Evolutionary conservation across 169 alveolate genomes (phyloP), one percentile per base, ranked within the genome.

Genomic region (Cystoisospora suis): DNA sequence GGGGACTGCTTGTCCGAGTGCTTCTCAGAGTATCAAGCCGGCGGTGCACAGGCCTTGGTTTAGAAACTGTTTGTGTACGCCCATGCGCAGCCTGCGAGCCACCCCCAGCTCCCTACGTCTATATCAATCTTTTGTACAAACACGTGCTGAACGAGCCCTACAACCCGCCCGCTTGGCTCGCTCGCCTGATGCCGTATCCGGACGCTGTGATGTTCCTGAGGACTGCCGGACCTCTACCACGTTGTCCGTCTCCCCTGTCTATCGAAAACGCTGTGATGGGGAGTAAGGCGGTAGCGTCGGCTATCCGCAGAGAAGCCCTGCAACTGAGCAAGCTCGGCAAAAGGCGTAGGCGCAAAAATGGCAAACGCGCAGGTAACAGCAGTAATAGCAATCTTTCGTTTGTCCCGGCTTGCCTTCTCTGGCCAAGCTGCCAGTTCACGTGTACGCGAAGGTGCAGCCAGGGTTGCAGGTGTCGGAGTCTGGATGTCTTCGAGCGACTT

Each of bases 41-140:
- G n/a, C n/a, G n/a, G n/a, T n/a, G n/a, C n/a, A n/a, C n/a, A n/a
- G n/a, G n/a, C n/a, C n/a, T n/a, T n/a, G n/a, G n/a, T n/a, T n/a
- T n/a, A n/a, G n/a, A n/a, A n/a, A n/a, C n/a, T n/a, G n/a, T 65
- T n/a, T 15, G 79, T 65, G 12, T 65, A 15, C 47, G 49, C n/a
- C n/a, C n/a, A n/a, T n/a, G 59, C 44, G 79, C 90, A 83, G 90
- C 90, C 27, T 83, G 90, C 56, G 90, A 83, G 81, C 90, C 90
- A 6, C 90, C 90, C n/a, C 58, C 80, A 2, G 75, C 90, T 42
- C 90, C 90, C 0, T 65, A 53, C n/a, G 56, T 83, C 29, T 83
- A 83, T 58, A 47, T 83, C 70, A 69, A 83, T 61, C 53, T 42
- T 0, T 38, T 83, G 90, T 59, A 83, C 80, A 65, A 69, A 29